Evolutionary conservation across 306 rosid genomes (phyloP).

Genomic region (Vigna trinervia): DNA sequence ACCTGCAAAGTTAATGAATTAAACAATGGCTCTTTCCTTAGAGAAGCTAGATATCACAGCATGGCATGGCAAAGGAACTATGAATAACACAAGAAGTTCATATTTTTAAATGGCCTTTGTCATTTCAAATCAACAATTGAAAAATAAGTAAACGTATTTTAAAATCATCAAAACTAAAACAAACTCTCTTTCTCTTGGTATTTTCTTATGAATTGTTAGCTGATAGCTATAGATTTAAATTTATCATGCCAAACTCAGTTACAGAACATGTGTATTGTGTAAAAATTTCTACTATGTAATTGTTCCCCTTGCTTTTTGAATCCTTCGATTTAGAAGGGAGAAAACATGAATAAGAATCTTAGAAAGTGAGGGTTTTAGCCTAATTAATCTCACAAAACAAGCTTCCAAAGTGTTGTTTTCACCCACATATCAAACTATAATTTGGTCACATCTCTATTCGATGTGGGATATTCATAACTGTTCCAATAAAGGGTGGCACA

Average conservation of each 20-base stretch:
- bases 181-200: not conserved
- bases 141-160: not conserved
- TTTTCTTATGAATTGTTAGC: constrained; percentile 10
- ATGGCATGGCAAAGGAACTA: constrained; percentile 25
- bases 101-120: constrained; percentile 19
- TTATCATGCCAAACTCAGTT: constrained; percentile 1
- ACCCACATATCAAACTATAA: too few species aligned
- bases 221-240: constrained; percentile 14
- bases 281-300: not conserved
- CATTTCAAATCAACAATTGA: constrained; percentile 22
- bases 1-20: constrained; percentile 61
- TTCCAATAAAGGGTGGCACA: too few species aligned
- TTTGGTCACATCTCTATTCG: too few species aligned
- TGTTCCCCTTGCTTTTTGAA: not conserved
- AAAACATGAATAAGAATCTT: too few species aligned
- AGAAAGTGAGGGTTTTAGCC: too few species aligned
- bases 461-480: too few species aligned
- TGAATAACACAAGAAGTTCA: constrained; percentile 20
- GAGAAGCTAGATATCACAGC: constrained; percentile 17
- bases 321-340: too few species aligned
- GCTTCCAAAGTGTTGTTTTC: too few species aligned
- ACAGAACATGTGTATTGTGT: not conserved
- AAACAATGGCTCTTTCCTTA: constrained; percentile 36
- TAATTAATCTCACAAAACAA: too few species aligned
- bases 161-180: constrained; percentile 7